phyloP scores from a whole-genome alignment of 2,329 filamentous ascomycete species.

The Dichotomopilus funicola region DNA sequence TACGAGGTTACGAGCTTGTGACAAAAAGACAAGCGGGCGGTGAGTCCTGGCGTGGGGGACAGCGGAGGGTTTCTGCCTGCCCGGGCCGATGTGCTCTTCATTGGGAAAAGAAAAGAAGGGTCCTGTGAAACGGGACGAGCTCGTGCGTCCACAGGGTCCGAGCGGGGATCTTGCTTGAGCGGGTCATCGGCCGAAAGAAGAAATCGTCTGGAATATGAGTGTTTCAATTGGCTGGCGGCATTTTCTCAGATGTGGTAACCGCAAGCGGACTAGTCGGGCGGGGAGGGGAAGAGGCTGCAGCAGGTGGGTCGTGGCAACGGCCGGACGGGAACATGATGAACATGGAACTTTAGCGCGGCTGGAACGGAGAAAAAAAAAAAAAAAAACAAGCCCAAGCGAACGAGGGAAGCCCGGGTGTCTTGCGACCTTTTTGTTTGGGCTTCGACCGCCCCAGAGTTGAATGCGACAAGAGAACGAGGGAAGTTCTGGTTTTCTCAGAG shows the following conservation, averaged over 20 bases:
- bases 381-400: too few relatives aligned
- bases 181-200: constrained; percentile 8
- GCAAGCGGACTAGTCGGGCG: constrained; percentile 7
- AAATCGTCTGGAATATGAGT: constrained; percentile 6
- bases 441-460: too few relatives aligned
- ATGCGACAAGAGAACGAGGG: too few relatives aligned
- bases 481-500: too few relatives aligned
- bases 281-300: not conserved
- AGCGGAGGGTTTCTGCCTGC: not conserved
- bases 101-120: not conserved
- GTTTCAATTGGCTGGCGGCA: constrained; percentile 4
- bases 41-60: not conserved
- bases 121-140: not conserved
- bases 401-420: too few relatives aligned
- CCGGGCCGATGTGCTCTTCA: not conserved
- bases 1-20: too few relatives aligned
- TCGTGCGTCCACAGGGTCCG: not conserved
- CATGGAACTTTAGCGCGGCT: not conserved
- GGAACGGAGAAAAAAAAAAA: not conserved
- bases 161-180: constrained; percentile 1
- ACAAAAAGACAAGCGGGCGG: not conserved
- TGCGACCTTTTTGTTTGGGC: too few relatives aligned
- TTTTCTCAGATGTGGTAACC: not conserved
- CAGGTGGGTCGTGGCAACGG: constrained; percentile 10
- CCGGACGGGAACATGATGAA: constrained; percentile 4